phyloP scores from a whole-genome alignment of 306 rosid species.

The Adenanthera pavonina region DNA sequence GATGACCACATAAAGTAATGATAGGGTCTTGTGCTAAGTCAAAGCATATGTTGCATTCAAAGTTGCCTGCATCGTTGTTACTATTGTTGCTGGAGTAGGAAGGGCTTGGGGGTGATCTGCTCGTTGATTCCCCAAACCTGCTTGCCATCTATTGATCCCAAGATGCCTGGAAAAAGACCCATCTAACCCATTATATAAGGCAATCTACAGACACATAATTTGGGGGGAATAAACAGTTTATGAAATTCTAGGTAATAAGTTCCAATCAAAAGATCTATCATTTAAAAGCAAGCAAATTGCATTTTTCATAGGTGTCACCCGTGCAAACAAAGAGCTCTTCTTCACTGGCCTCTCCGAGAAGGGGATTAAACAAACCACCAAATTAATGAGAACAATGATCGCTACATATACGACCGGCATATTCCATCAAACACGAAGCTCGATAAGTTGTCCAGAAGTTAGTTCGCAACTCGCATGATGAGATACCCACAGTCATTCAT shows the following conservation, averaged over 20 bases:
- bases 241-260: neutral
- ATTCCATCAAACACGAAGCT: conserved; percentile 19
- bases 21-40: conserved; percentile 93
- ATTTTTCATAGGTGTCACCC: neutral
- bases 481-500: neutral
- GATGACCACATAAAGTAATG: conserved; percentile 88
- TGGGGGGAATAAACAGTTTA: neutral
- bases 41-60: conserved; percentile 91
- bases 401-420: neutral
- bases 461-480: neutral
- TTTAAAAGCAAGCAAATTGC: neutral
- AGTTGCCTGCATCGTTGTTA: conserved; percentile 66
- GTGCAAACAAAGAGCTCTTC: neutral
- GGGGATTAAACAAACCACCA: neutral
- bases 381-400: neutral
- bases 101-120: conserved; percentile 68
- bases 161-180: conserved; percentile 39
- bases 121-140: conserved; percentile 72
- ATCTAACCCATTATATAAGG: conserved; percentile 3
- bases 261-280: conserved; percentile 1
- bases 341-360: neutral
- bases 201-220: conserved; percentile 8
- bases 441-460: neutral
- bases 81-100: conserved; percentile 51
- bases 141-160: conserved; percentile 59